A percentile compares a stretch with the other conserved stretches of the same genome.
These are phyloP conservation scores for Xylaria longipes DNA, from an alignment of 495 filamentous ascomycete genomes.

Conservation along the genomic window DNA sequence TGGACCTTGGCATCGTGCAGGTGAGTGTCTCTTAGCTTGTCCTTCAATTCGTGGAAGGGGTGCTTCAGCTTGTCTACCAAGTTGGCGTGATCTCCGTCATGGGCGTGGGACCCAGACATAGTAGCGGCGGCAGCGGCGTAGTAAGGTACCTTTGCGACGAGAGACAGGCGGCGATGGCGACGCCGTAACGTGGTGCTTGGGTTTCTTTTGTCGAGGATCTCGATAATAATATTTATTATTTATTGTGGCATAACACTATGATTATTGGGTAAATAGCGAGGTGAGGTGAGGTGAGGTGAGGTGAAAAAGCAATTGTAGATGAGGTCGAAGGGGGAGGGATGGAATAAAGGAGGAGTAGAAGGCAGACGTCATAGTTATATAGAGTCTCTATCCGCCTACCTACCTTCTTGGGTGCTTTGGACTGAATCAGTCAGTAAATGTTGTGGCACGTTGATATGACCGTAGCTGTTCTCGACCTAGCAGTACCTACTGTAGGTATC, in stretches of 20 bases:
- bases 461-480: constrained; percentile 15
- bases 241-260: neutral
- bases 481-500: no score
- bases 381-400: neutral
- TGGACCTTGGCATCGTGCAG: constrained; percentile 56
- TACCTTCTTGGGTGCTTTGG: neutral
- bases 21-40: constrained; percentile 55
- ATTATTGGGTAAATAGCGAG: neutral
- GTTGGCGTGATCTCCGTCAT: constrained; percentile 28
- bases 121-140: neutral
- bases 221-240: neutral
- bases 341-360: neutral
- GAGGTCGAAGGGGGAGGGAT: neutral
- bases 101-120: constrained; percentile 6
- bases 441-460: constrained; percentile 3
- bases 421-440: neutral
- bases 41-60: constrained; percentile 51
- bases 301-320: neutral
- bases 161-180: neutral
- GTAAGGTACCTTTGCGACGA: neutral
- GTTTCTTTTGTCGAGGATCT: neutral
- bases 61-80: constrained; percentile 43
- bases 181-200: neutral
- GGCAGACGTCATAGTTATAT: constrained; percentile 12
- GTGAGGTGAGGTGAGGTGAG: neutral